phyloP scores from a whole-genome alignment of 768 basidiomycete species.

The Pulveroboletus sp. region DNA sequence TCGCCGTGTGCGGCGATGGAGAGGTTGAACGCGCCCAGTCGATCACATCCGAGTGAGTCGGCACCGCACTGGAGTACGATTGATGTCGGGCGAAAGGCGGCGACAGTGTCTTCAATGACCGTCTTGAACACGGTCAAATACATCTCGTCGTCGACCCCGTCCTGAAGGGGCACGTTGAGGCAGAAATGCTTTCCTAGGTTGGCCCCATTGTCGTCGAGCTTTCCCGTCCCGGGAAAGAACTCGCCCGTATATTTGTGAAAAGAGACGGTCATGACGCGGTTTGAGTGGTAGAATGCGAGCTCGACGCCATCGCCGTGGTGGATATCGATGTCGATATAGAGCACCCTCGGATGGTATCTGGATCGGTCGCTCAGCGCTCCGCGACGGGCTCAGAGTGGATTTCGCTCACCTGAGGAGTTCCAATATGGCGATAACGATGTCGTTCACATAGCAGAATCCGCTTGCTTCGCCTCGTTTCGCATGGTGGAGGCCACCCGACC shows the following conservation, averaged over 20 bases:
- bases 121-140: slow-evolving; percentile 94
- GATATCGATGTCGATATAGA: slow-evolving; percentile 99
- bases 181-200: slow-evolving; percentile 93
- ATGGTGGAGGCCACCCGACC: slow-evolving; percentile 98
- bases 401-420: slow-evolving; percentile 74
- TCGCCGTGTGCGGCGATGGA: slow-evolving; percentile 97
- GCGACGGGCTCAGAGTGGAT: neutral
- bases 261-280: slow-evolving; percentile 98
- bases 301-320: slow-evolving; percentile 99
- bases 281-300: slow-evolving; percentile 94
- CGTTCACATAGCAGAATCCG: slow-evolving; percentile 98
- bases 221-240: slow-evolving; percentile 97
- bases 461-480: slow-evolving; percentile 98
- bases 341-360: slow-evolving; percentile 88
- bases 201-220: slow-evolving; percentile 86
- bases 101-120: slow-evolving; percentile 91
- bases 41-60: slow-evolving; percentile 91
- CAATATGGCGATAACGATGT: slow-evolving; percentile 90
- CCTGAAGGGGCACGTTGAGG: slow-evolving; percentile 90
- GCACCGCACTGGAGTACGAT: slow-evolving; percentile 98
- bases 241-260: slow-evolving; percentile 99
- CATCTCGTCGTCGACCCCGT: slow-evolving; percentile 97
- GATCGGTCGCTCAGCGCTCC: neutral
- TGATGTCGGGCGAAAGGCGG: slow-evolving; percentile 78
- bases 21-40: slow-evolving; percentile 95